Evolutionary conservation across 2,329 filamentous ascomycete species (phyloP).

Genomic region (Helicocarpus griseus): DNA sequence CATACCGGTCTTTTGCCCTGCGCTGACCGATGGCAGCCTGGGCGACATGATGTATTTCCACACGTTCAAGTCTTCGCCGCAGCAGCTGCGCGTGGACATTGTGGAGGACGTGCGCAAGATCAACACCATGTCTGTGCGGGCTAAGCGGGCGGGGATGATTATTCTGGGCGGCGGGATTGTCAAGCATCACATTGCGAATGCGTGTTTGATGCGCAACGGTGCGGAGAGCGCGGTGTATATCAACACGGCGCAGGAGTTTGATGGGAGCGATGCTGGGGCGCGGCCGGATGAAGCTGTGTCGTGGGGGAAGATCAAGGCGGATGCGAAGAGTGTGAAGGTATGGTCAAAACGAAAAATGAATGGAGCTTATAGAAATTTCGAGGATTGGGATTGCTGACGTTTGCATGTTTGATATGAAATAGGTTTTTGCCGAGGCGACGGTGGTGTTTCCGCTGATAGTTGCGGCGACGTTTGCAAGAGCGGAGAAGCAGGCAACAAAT

Average conservation of each 20-base stretch:
- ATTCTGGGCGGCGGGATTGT: slow-evolving; percentile 90
- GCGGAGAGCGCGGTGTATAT: slow-evolving; percentile 96
- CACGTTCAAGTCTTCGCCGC: slow-evolving; percentile 79
- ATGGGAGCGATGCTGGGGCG: slow-evolving; percentile 91
- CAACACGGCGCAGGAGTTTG: slow-evolving; percentile 95
- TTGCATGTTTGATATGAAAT: background rate
- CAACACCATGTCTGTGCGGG: slow-evolving; percentile 82
- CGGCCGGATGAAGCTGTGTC: slow-evolving; percentile 93
- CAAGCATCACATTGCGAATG: slow-evolving; percentile 98
- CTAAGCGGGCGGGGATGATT: slow-evolving; percentile 86
- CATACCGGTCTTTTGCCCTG: slow-evolving; percentile 95
- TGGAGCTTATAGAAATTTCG: too few relatives aligned
- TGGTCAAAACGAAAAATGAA: too few relatives aligned
- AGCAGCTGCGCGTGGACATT: slow-evolving; percentile 76
- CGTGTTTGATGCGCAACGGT: slow-evolving; percentile 93
- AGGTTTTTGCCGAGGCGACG: slow-evolving; percentile 58
- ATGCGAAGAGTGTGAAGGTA: slow-evolving; percentile 83
- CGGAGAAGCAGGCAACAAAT: slow-evolving; percentile 8
- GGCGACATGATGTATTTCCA: slow-evolving; percentile 99
- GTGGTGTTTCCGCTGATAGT: slow-evolving; percentile 59
- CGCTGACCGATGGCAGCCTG: slow-evolving; percentile 85
- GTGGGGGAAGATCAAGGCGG: slow-evolving; percentile 95
- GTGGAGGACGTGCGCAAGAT: slow-evolving; percentile 88
- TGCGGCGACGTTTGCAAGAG: slow-evolving; percentile 54
- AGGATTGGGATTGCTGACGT: background rate